These are phyloP conservation scores for Tritrichomonas musculus DNA, from an alignment of 208 protist species.

Conservation along the genomic window DNA sequence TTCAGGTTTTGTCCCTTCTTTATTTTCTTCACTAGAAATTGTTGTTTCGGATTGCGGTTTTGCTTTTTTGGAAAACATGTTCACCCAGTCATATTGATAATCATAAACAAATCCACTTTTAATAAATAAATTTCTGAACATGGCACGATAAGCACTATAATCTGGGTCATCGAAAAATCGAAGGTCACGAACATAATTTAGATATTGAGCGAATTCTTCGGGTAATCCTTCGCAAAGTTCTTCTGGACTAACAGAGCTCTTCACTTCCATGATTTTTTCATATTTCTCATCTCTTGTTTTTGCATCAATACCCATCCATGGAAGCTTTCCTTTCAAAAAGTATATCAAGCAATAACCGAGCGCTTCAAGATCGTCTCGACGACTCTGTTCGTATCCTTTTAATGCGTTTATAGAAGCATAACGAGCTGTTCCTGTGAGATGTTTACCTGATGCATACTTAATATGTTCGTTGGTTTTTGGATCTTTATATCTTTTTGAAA, in stretches of 20 bases:
- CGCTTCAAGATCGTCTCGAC: neutral
- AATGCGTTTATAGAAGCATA: neutral
- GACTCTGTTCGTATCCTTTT: neutral
- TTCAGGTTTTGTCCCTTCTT: too few species aligned
- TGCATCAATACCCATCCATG: neutral
- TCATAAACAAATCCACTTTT: neutral
- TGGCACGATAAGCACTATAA: neutral
- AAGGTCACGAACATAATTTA: slow-evolving; percentile 86
- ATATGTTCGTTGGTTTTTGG: slow-evolving; percentile 75
- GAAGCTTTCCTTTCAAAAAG: neutral
- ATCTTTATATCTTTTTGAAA: neutral
- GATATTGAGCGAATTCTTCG: slow-evolving; percentile 82
- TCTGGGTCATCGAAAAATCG: slow-evolving; percentile 76
- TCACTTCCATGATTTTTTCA: neutral
- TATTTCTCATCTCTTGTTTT: neutral
- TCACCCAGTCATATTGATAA: neutral
- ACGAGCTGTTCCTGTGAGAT: neutral
- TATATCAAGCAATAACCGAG: neutral
- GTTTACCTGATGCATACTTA: slow-evolving; percentile 78
- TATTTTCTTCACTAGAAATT: too few species aligned
- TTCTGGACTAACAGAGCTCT: slow-evolving; percentile 75
- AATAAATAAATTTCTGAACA: neutral
- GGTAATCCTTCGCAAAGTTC: slow-evolving; percentile 72
- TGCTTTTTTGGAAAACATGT: too few species aligned
- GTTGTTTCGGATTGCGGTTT: too few species aligned